Evolutionary conservation across 257 asterid genomes (phyloP).

Genomic region (Nicotiana noctiflora): DNA sequence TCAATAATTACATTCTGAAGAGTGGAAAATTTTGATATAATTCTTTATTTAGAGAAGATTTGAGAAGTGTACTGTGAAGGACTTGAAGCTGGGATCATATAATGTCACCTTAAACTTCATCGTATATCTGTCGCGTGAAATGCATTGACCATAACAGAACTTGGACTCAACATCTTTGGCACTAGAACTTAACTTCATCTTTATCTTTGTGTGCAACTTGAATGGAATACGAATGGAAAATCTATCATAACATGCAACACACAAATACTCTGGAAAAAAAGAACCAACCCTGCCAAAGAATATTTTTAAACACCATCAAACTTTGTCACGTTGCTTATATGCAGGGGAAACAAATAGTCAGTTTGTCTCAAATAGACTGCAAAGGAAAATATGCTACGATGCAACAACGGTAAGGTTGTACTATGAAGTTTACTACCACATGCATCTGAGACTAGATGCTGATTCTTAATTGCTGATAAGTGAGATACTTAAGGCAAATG

Average conservation of each 20-base stretch:
- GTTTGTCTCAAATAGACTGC: neutral
- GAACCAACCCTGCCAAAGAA: conserved; percentile 47
- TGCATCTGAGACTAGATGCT: neutral
- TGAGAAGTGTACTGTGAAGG: neutral
- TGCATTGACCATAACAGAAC: conserved; percentile 13
- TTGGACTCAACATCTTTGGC: conserved; percentile 18
- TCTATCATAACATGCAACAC: conserved; percentile 44
- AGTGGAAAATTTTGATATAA: neutral
- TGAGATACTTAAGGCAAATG: neutral
- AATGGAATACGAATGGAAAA: conserved; percentile 32
- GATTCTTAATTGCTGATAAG: neutral
- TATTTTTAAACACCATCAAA: neutral
- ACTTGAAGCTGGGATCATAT: neutral
- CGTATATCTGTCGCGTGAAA: conserved; percentile 21
- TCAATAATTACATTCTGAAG: conserved; percentile 30
- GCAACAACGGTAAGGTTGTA: too few species aligned
- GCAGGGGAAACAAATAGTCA: neutral
- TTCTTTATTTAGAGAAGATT: neutral
- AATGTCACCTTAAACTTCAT: conserved; percentile 37
- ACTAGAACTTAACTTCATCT: conserved; percentile 21
- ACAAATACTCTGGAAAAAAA: conserved; percentile 21
- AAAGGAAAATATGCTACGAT: too few species aligned
- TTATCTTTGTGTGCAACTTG: conserved; percentile 22
- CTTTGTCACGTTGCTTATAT: neutral
- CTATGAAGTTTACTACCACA: too few species aligned